Evolutionary conservation across 2,329 filamentous ascomycete species (phyloP), one percentile per base, ranked within the genome.

Genomic region (Chalaropsis thielavioides): DNA sequence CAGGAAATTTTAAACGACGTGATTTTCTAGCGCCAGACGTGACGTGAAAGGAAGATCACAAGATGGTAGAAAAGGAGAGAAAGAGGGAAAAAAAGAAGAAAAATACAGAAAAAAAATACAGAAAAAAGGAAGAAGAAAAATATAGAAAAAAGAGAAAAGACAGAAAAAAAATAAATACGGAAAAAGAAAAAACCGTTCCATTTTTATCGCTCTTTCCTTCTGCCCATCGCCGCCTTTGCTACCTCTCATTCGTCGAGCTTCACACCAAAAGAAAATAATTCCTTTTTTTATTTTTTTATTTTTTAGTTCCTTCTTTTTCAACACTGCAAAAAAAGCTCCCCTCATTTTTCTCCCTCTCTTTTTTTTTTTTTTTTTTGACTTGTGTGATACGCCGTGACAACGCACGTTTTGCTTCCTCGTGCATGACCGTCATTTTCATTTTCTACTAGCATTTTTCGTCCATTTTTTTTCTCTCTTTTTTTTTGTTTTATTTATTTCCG

Each of bases 11-110:
- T 24, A 51, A 38, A 38, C 24, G 49, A 15, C 41, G 49, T 51
- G 61, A 62, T 15, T 35, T 62, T 15, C 35, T 46, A 10, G 41
- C 41, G n/a, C 24, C 49, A 19, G 27, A 24, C 24, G 61, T 49
- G 24, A 61, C 38, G 59, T 61, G 59, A 43, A 61, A 58, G 59
- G 27, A 61, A 58, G 51, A 38, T 8, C 27, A 31, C 44, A 35
- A 22, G 7, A 62, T 11, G 19, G 35, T 2, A 35, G 27, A 2
- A 40, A 59, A 43, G 15, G 31, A 6, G 31, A 6, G 41, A 15
- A 3, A 43, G 41, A 8, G 41, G n/a, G 10, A 2, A 1, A 19
- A 1, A 58, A 35, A 27, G 24, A 13, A 58, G n/a, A 35, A 24
- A 31, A 44, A 44, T 41, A 61, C 22, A 61, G 38, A 38, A 11